Evolutionary conservation across 306 rosid species (phyloP).

Genomic region (cucumber (Cucumis sativus)): DNA sequence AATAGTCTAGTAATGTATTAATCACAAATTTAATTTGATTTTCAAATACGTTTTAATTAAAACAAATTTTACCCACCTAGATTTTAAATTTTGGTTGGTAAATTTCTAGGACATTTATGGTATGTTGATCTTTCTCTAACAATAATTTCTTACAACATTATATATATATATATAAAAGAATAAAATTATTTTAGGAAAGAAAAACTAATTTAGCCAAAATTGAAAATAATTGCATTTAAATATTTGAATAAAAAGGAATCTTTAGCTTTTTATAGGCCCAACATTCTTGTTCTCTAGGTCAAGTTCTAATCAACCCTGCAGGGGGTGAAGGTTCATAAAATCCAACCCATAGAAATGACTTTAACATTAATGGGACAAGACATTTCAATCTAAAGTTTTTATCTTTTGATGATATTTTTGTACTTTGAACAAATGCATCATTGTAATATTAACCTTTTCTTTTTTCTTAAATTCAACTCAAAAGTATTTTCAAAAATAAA

Average conservation of each 20-base stretch:
- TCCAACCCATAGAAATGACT: neutral
- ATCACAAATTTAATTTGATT: too few relatives aligned
- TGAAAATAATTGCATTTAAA: neutral
- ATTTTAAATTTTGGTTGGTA: too few relatives aligned
- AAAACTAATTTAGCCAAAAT: too few relatives aligned
- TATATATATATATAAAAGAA: too few relatives aligned
- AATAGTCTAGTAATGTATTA: neutral
- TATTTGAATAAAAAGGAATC: neutral
- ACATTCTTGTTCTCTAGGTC: neutral
- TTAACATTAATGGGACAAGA: neutral
- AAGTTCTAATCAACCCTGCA: neutral
- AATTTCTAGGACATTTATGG: too few relatives aligned
- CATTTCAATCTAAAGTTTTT: neutral
- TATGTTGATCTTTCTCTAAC: too few relatives aligned
- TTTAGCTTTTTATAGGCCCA: neutral
- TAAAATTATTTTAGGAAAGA: too few relatives aligned
- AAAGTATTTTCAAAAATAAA: neutral
- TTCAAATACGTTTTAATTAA: too few relatives aligned
- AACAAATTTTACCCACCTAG: too few relatives aligned
- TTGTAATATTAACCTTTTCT: neutral
- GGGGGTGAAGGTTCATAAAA: neutral
- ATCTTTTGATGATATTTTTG: neutral
- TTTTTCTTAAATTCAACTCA: neutral
- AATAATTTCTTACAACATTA: too few relatives aligned
- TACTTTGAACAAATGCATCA: neutral